Conservation (phyloP, 345 rosid species). For the Brassica nigra region DNA sequence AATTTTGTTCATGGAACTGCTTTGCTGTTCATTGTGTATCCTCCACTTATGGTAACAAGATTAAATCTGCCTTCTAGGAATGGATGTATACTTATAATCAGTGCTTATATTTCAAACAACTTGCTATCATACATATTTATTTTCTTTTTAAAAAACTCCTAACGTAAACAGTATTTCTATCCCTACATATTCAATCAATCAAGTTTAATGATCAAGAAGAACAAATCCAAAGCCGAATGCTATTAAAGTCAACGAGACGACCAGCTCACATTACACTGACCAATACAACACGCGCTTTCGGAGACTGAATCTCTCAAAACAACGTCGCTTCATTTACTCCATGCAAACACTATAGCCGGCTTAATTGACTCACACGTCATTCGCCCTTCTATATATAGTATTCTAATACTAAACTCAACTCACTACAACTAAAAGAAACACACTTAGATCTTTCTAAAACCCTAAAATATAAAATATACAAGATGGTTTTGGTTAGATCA, state of each 20-base stretch:
- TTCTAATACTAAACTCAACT: conserved; percentile 13
- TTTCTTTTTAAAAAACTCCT: too few species aligned
- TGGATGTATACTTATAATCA: conserved; percentile 11
- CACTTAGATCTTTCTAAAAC: conserved; percentile 18
- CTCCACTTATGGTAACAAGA: too few species aligned
- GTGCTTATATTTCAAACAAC: neutral
- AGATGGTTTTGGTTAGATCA: conserved; percentile 31
- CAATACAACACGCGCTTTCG: conserved; percentile 33
- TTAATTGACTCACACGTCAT: conserved; percentile 33
- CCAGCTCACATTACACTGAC: conserved; percentile 31
- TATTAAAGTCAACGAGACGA: conserved; percentile 22
- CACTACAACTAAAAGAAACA: conserved; percentile 15
- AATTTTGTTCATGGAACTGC: too few species aligned
- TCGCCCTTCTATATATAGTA: conserved; percentile 26
- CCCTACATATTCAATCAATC: conserved; percentile 15
- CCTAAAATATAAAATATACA: neutral
- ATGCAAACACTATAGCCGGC: conserved; percentile 18
- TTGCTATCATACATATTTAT: neutral
- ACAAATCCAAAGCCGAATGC: conserved; percentile 20
- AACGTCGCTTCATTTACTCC: conserved; percentile 13
- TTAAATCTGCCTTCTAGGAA: neutral
- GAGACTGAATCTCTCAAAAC: neutral
- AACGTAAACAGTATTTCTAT: conserved; percentile 4
- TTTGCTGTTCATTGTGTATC: too few species aligned
- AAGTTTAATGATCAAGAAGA: conserved; percentile 20